These are phyloP conservation scores for Nemania serpens DNA, from an alignment of 2,329 filamentous ascomycete species.

Conservation along the genomic window DNA sequence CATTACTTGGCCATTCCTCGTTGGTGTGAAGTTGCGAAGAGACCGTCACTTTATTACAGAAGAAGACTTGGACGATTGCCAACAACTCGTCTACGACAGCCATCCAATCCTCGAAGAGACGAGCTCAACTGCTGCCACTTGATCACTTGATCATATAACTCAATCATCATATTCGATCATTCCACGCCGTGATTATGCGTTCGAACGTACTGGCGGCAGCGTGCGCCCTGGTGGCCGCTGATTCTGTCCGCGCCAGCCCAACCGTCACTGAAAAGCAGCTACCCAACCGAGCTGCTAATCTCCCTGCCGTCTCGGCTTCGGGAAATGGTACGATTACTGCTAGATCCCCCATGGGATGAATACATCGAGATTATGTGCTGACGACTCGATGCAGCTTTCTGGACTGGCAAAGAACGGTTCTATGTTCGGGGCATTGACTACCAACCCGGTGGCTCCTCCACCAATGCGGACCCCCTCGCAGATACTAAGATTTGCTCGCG, in stretches of 20 bases:
- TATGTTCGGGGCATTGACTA: slow-evolving; percentile 66
- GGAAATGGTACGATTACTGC: slow-evolving; percentile 56
- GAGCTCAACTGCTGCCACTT: slow-evolving; percentile 5
- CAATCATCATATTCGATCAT: slow-evolving; percentile 6
- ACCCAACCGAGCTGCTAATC: slow-evolving; percentile 54
- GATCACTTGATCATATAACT: too few relatives aligned
- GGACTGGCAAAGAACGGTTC: slow-evolving; percentile 57
- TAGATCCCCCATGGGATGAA: not conserved
- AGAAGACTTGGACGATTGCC: slow-evolving; percentile 8
- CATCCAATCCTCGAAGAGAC: not conserved
- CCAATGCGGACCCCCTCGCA: slow-evolving; percentile 73
- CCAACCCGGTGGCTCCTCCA: slow-evolving; percentile 64
- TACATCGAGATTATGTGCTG: slow-evolving; percentile 14
- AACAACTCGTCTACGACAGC: slow-evolving; percentile 12
- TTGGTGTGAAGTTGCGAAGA: slow-evolving; percentile 9
- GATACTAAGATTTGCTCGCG: slow-evolving; percentile 72
- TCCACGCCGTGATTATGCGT: slow-evolving; percentile 51
- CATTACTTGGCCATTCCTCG: slow-evolving; percentile 19
- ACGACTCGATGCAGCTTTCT: slow-evolving; percentile 54
- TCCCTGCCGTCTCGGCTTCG: slow-evolving; percentile 57
- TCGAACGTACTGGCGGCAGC: slow-evolving; percentile 52
- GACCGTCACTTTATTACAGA: not conserved
- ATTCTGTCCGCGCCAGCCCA: slow-evolving; percentile 52
- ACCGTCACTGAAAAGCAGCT: slow-evolving; percentile 54
- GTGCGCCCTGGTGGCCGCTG: slow-evolving; percentile 53